Evolutionary conservation across 495 filamentous ascomycete species (phyloP), one percentile per base, ranked within the genome.

Genomic region (Lepidopterella palustris): DNA sequence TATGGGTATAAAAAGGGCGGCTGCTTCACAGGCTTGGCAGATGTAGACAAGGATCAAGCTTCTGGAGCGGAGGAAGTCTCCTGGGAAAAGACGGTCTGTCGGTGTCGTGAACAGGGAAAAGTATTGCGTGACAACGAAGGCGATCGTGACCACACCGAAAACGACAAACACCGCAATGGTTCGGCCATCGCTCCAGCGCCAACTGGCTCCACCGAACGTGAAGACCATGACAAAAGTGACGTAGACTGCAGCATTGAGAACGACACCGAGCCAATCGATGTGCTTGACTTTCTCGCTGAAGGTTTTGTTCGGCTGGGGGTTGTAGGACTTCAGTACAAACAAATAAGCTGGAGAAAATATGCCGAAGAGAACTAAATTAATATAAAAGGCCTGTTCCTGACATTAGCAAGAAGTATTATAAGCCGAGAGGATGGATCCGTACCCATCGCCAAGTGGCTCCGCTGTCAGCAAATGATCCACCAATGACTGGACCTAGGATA

Each of bases 341-440:
- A 88, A 26, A 61, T 80, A 87, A 32, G 80, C 72, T 0, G 84
- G 86, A 0, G 78, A 73, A 23, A 77, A 76, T 4, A 78, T 60
- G 4, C 62, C 85, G 10, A 78, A 81, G 21, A 88, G 70, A 35
- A 74, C 67, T 15, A 89, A 76, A 60, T 88, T 89, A 69, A 91
- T 83, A 71, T 87, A 91, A 66, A 90, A 90, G 23, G 82, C 82
- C 85, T 82, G 86, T 6, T 84, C 64, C 82, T 82, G 86, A 9
- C 0, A 73, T 78, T 18, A 78, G 32, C 31, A 77, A n/a, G 50
- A 51, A 45, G 69, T 76, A 27, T 4, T 3, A 31, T 28, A 29
- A 15, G 42, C 15, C 15, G 32, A n/a, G 18, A 45, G 52, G 39
- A 24, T 10, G 24, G 3, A 5, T 55, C 6, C 57, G 18, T 52